These are phyloP conservation scores for Quillaja saponaria DNA, from an alignment of 306 rosid species.

Conservation along the genomic window DNA sequence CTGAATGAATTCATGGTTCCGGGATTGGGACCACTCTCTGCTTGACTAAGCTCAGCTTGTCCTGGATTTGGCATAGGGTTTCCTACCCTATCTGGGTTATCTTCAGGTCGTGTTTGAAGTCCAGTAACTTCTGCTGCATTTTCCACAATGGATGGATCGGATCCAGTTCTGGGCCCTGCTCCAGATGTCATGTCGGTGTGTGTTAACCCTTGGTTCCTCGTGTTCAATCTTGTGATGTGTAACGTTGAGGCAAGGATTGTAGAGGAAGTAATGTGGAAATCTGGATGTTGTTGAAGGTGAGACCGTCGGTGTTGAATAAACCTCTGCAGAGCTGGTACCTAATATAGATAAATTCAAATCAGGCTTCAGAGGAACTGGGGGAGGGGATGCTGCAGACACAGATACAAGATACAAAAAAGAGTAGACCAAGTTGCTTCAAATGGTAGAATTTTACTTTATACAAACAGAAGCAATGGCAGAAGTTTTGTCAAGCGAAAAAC, in stretches of 20 bases:
- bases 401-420: too few species aligned
- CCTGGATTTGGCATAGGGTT: slow-evolving; percentile 51
- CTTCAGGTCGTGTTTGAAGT: slow-evolving; percentile 48
- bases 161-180: slow-evolving; percentile 54
- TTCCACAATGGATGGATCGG: slow-evolving; percentile 46
- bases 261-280: slow-evolving; percentile 94
- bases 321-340: slow-evolving; percentile 97
- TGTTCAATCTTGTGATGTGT: slow-evolving; percentile 96
- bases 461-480: too few species aligned
- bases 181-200: slow-evolving; percentile 50
- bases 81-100: slow-evolving; percentile 42
- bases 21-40: slow-evolving; percentile 67
- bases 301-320: slow-evolving; percentile 88
- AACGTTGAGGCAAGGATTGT: slow-evolving; percentile 93
- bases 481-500: too few species aligned
- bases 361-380: too few species aligned
- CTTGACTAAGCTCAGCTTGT: slow-evolving; percentile 58
- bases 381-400: too few species aligned
- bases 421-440: too few species aligned
- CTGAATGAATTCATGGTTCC: slow-evolving; percentile 77
- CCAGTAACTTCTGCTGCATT: slow-evolving; percentile 44
- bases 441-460: too few species aligned
- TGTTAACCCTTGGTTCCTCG: slow-evolving; percentile 60
- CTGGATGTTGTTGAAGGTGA: slow-evolving; percentile 89
- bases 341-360: slow-evolving; percentile 7